A percentile compares a stretch with the other conserved stretches of the same genome.
Evolutionary conservation across 768 basidiomycete species (phyloP).

Genomic region (Pulveroboletus sp.): DNA sequence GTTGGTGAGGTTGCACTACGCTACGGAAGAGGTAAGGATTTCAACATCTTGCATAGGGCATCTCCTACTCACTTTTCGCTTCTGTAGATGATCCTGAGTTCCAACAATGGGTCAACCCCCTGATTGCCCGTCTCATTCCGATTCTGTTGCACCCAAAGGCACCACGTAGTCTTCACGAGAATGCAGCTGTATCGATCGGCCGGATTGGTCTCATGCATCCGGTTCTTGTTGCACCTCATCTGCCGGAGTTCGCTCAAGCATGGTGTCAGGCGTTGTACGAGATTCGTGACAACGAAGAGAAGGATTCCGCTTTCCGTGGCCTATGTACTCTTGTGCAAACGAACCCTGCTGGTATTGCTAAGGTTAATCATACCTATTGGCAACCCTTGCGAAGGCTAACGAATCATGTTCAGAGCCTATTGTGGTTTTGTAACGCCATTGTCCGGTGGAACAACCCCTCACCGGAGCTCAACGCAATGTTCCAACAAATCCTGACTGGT

Average conservation of each 20-base stretch:
- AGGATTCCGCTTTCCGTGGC: slow-evolving; percentile 97
- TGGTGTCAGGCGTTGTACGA: slow-evolving; percentile 98
- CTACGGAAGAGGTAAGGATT: slow-evolving; percentile 63
- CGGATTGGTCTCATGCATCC: slow-evolving; percentile 94
- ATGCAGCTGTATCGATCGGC: slow-evolving; percentile 97
- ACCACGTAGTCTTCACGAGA: slow-evolving; percentile 92
- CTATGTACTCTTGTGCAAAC: slow-evolving; percentile 93
- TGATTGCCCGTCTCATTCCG: slow-evolving; percentile 86
- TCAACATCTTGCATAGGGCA: background rate
- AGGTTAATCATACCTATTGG: slow-evolving; percentile 47
- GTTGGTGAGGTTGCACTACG: slow-evolving; percentile 96
- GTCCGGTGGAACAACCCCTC: slow-evolving; percentile 94
- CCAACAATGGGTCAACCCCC: slow-evolving; percentile 83
- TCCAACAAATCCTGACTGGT: slow-evolving; percentile 80
- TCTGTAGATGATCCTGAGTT: slow-evolving; percentile 74
- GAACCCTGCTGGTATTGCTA: slow-evolving; percentile 90
- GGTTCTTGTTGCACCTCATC: slow-evolving; percentile 76
- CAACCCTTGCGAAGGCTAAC: slow-evolving; percentile 3
- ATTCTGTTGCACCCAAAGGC: slow-evolving; percentile 91
- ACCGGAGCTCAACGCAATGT: slow-evolving; percentile 88
- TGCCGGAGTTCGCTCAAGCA: slow-evolving; percentile 85
- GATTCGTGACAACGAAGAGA: slow-evolving; percentile 99
- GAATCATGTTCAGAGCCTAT: slow-evolving; percentile 56
- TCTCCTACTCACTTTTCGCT: slow-evolving; percentile 5
- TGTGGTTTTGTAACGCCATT: slow-evolving; percentile 98